A percentile compares a stretch with the other conserved stretches of the same genome.
phyloP scores from a whole-genome alignment of 2,329 filamentous ascomycete species.

The Colletotrichum horii region DNA sequence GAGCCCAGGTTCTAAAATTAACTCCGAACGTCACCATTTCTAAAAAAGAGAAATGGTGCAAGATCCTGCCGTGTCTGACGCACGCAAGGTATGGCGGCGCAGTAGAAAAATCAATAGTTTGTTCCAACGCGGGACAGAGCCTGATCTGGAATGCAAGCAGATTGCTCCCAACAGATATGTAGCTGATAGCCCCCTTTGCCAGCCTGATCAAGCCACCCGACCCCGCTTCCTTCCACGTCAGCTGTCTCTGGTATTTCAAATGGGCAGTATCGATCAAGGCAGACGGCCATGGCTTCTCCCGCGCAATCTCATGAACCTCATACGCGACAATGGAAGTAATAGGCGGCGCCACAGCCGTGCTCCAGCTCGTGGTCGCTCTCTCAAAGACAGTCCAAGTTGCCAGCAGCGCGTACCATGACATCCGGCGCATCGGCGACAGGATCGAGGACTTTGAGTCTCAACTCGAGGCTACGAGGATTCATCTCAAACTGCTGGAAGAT shows the following conservation, averaged over 20 bases:
- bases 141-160: neutral
- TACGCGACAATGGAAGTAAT: neutral
- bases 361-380: neutral
- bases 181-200: neutral
- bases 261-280: neutral
- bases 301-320: fast-evolving
- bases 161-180: neutral
- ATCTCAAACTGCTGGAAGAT: neutral
- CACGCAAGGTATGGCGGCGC: neutral
- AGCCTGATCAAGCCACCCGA: neutral
- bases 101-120: neutral
- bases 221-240: neutral
- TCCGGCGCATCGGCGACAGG: neutral
- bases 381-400: neutral
- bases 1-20: neutral
- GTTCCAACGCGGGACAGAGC: neutral
- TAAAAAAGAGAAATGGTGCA: neutral
- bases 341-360: neutral
- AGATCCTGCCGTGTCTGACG: neutral
- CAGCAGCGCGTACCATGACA: neutral
- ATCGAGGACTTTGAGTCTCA: neutral
- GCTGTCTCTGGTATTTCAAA: neutral
- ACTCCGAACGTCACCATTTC: neutral
- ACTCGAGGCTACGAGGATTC: neutral
- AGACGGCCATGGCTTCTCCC: neutral